phyloP scores from a whole-genome alignment of 345 rosid species.

The Citrus reticulata region DNA sequence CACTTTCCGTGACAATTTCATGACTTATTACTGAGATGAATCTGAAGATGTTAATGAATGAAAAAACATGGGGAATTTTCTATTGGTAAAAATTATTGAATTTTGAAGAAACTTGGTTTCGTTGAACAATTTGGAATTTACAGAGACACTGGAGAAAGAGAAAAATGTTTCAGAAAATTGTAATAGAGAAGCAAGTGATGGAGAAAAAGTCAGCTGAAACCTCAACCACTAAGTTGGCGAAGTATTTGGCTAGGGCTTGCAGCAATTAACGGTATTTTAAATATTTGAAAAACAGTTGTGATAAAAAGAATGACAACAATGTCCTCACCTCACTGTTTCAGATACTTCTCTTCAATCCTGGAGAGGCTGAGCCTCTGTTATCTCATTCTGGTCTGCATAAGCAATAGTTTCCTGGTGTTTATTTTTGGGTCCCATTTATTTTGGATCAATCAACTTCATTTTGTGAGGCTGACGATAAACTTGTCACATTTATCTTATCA shows the following conservation, averaged over 20 bases:
- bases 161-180: neutral
- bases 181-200: neutral
- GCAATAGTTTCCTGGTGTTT: neutral
- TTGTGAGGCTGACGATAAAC: neutral
- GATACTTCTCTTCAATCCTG: neutral
- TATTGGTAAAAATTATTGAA: neutral
- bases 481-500: neutral
- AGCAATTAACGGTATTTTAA: conserved; percentile 5
- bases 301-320: neutral
- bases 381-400: neutral
- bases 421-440: neutral
- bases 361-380: neutral
- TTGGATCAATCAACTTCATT: neutral
- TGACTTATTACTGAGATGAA: neutral
- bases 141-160: neutral
- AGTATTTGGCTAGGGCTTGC: conserved; percentile 15
- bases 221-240: conserved; percentile 26
- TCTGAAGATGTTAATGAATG: neutral
- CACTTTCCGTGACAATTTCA: conserved; percentile 19
- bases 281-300: neutral
- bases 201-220: conserved; percentile 29
- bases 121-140: neutral
- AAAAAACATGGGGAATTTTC: neutral
- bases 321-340: neutral
- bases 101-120: neutral